These are phyloP conservation scores for Leccinum variicolor DNA, from an alignment of 768 basidiomycete species.

Conservation along the genomic window DNA sequence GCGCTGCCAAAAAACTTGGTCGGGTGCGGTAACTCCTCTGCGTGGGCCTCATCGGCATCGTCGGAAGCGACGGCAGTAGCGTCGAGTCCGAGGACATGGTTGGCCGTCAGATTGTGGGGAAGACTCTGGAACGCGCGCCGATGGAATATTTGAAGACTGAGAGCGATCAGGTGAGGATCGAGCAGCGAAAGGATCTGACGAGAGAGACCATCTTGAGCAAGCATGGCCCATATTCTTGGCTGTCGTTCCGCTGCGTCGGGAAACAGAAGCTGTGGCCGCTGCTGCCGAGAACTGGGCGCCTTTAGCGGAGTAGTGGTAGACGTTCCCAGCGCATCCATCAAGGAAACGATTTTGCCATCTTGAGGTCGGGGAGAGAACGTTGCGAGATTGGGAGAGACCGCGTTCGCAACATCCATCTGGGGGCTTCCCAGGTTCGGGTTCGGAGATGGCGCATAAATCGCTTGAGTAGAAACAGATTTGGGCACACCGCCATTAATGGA, in stretches of 20 bases:
- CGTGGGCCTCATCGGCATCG: not conserved
- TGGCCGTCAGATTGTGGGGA: slow-evolving; percentile 51
- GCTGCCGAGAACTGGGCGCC: slow-evolving; percentile 23
- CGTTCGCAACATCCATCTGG: slow-evolving; percentile 5
- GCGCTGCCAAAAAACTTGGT: slow-evolving; percentile 62
- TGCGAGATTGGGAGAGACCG: slow-evolving; percentile 41
- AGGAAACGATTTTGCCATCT: slow-evolving; percentile 39
- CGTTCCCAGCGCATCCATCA: slow-evolving; percentile 43
- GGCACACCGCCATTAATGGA: slow-evolving; percentile 34
- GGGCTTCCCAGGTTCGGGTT: slow-evolving; percentile 31
- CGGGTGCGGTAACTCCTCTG: slow-evolving; percentile 13
- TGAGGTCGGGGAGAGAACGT: slow-evolving; percentile 56
- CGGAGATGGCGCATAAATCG: slow-evolving; percentile 50
- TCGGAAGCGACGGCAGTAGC: slow-evolving; percentile 6
- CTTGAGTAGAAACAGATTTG: slow-evolving; percentile 50
- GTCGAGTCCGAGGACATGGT: slow-evolving; percentile 38
- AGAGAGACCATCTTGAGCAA: slow-evolving; percentile 66
- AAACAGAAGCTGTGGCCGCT: slow-evolving; percentile 18
- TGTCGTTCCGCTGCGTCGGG: slow-evolving; percentile 23
- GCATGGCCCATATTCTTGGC: slow-evolving; percentile 44
- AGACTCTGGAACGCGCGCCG: slow-evolving; percentile 47
- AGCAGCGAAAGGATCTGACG: slow-evolving; percentile 60
- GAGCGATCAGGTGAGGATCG: slow-evolving; percentile 60
- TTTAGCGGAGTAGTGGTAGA: slow-evolving; percentile 23
- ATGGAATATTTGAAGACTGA: slow-evolving; percentile 63